Percentiles rank a stretch among this genome's conserved stretches.
phyloP scores from a whole-genome alignment of 2,329 filamentous ascomycete species.

The Calycina marina region DNA sequence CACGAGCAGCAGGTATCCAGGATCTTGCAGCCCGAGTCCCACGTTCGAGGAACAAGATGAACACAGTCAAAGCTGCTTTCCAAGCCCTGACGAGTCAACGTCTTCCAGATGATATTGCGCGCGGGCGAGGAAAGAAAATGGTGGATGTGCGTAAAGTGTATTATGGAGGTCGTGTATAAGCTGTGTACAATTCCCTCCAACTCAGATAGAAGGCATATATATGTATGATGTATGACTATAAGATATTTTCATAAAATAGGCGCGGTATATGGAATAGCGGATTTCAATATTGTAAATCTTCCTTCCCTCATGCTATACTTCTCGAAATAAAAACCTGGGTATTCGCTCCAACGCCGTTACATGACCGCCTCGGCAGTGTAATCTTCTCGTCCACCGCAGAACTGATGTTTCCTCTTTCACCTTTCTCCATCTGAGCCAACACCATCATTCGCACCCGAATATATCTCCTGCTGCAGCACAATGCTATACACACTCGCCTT shows the following conservation, averaged over 20 bases:
- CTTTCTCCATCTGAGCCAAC: slow-evolving; percentile 6
- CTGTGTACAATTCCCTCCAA: too few relatives aligned
- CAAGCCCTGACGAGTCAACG: slow-evolving; percentile 71
- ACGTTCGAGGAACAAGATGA: slow-evolving; percentile 90
- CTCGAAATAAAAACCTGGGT: too few relatives aligned
- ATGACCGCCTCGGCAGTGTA: too few relatives aligned
- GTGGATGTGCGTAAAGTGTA: slow-evolving; percentile 96
- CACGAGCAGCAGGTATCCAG: slow-evolving; percentile 69
- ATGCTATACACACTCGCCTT: slow-evolving; percentile 99
- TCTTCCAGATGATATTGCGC: slow-evolving; percentile 78
- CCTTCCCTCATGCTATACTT: too few relatives aligned
- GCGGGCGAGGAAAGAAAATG: slow-evolving; percentile 82
- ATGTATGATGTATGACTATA: too few relatives aligned
- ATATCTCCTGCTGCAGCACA: slow-evolving; percentile 92
- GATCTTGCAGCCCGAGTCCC: slow-evolving; percentile 76
- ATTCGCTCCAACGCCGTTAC: too few relatives aligned
- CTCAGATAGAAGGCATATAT: too few relatives aligned
- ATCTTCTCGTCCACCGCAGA: too few relatives aligned
- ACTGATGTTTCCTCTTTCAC: too few relatives aligned
- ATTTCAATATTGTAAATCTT: too few relatives aligned
- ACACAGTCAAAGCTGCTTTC: slow-evolving; percentile 85
- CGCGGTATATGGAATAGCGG: too few relatives aligned
- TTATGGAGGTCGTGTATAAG: slow-evolving; percentile 53
- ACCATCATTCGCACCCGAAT: slow-evolving; percentile 42
- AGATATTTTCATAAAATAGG: too few relatives aligned